Base-by-base conservation (phyloP, 805 yeast genomes). In the Suhomyces sp. region DNA sequence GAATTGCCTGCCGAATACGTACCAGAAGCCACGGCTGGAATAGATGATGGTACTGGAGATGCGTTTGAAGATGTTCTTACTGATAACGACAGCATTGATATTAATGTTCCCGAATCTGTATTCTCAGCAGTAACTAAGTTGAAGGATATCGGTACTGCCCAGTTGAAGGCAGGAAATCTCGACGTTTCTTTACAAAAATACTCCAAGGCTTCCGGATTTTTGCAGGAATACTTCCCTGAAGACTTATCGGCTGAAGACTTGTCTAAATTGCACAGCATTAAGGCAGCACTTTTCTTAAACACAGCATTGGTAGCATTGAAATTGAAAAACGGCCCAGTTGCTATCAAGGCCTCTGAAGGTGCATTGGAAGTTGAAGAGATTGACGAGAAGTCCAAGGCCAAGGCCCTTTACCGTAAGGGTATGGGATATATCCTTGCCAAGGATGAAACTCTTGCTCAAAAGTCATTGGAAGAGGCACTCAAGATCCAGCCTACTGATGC, bases 351-450 rank as follows among this genome's bases (percentile, higher is more conserved):
- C 4, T 73, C 95, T 3, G 67, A 79, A 1, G 77, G 76, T 19
- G 96, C 86, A 1, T 63, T 86, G 24, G 83, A 76, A 34, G 74
- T 72, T 17, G 82, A 76, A 23, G 61, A 59, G 2, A 64, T 79
- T 4, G 85, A 77, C 36, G 83, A 76, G 25, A 75, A 79, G 43
- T 79, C 88, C 15, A 76, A 74, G 56, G 87, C 95, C 12, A 90
- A 90, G 67, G 97, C 96, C 0, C 65, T 77, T 28, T 90, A 81
- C 68, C 81, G 98, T 58, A 80, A 91, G 58, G 96, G 95, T 23
- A 65, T 74, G 53, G 96, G 93, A 1, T 73, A 79, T 50, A 60
- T 77, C 40, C 60, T 74, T 6, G 64, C 71, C 15, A 82, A 82
- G 52, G 81, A 85, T 52, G 81, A 79, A 35, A 91, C 82, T 19